Evolutionary conservation across 306 rosid genomes (phyloP), one percentile per base, ranked within the genome.

Genomic region (Ochetophila trinervis): DNA sequence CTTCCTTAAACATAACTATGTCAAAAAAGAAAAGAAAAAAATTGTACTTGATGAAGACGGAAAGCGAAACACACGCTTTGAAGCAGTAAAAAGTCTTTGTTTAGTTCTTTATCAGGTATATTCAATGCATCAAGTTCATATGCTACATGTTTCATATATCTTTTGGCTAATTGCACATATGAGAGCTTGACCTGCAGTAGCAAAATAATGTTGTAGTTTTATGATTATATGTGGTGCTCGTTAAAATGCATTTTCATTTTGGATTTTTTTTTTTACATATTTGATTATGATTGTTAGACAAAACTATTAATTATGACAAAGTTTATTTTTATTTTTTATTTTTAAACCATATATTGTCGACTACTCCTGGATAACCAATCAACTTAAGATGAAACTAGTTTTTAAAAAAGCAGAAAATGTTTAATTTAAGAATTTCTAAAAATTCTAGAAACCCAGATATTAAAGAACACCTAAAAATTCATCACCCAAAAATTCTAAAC

Each of bases 31-130:
- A 53, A 44, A 53, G 24, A 10, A 21, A n/a, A n/a, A n/a, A n/a
- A n/a, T n/a, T n/a, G n/a, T 88, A 88, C 96, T 96, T 91, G 96
- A 77, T 91, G 98, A 66, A 91, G 85, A 10, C 92, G 92, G 85
- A 91, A 91, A 57, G 98, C 96, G 34, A 91, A 91, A 22, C 95
- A 92, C 40, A 91, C 98, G 17, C 98, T 96, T 76, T 91, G 98
- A 67, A 88, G 82, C 71, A 80, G 69, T 66, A 89, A 74, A 62
- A 89, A 91, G 75, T 89, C 98, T 80, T 92, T 82, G 59, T 67
- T 70, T 21, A 96, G 98, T 76, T 91, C 98, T 58, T 87, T 91
- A 45, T 89, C 98, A 16, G 92, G 88, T 71, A 84, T 88, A 35
- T 72, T 76, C 78, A 91, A 20, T n/a, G 71, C 79, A 74, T 91